Conservation (phyloP, 2,329 filamentous ascomycete species). For the Aureobasidium sp. region DNA sequence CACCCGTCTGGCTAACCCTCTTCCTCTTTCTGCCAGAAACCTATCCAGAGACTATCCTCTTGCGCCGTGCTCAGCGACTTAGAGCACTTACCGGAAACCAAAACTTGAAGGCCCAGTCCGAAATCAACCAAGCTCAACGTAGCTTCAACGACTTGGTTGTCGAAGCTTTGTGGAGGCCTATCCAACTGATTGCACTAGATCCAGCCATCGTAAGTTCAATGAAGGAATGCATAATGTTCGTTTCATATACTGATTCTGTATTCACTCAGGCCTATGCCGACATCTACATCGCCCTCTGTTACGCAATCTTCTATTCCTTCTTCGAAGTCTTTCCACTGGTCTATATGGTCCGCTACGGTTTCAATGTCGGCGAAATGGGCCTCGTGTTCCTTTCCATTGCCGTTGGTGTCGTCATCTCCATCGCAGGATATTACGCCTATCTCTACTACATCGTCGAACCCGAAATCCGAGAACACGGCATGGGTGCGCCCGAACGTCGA, state of each 20-base stretch:
- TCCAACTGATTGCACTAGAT: constrained; percentile 47
- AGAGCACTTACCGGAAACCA: constrained; percentile 48
- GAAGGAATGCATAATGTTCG: too few relatives aligned
- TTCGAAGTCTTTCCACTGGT: constrained; percentile 25
- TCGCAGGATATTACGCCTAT: constrained; percentile 25
- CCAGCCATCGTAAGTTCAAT: constrained; percentile 46
- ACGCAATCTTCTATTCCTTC: constrained; percentile 51
- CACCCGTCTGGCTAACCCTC: constrained; percentile 51
- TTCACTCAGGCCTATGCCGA: constrained; percentile 35
- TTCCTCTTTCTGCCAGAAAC: constrained; percentile 56
- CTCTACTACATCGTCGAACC: constrained; percentile 20
- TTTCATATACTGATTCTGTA: neutral
- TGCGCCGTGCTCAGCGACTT: constrained; percentile 49
- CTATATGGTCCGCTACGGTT: constrained; percentile 41
- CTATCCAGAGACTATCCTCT: constrained; percentile 47
- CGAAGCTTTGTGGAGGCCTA: constrained; percentile 51
- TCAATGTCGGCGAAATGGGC: constrained; percentile 49
- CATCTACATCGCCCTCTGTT: constrained; percentile 26
- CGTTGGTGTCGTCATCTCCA: constrained; percentile 47
- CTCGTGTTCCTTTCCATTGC: constrained; percentile 54
- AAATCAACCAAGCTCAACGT: constrained; percentile 49
- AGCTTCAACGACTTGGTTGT: constrained; percentile 37
- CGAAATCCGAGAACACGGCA: constrained; percentile 18
- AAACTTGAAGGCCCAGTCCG: constrained; percentile 49
- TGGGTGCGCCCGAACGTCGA: constrained; percentile 23